Base-by-base conservation (phyloP, 305 asterid genomes). In the Caryopteris hybrid region DNA sequence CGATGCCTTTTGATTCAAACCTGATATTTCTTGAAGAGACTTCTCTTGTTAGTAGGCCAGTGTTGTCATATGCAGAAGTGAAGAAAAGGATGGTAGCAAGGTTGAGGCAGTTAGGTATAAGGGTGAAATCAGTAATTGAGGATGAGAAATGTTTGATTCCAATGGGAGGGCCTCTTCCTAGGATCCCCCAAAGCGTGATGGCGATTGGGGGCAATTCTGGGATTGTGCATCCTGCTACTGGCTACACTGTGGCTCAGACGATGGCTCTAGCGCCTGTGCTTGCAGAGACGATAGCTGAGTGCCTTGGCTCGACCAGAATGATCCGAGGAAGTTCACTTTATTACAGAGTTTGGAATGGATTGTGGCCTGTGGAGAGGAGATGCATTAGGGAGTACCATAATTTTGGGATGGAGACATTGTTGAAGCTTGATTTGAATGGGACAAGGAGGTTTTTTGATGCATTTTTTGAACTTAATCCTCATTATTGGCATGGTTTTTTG, bases 281-380 rank as follows among this genome's bases (percentile, higher is more conserved):
- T 0, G 95, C 96, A 0, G 84, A 64, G 74, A 76, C 72, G 17
- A 84, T 93, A 1, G 90, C 73, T 0, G 94, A 85, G 70, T 83
- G 96, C 76, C 92, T 93, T 51, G 99, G 99, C n/a, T 85, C 97
- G 9, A 84, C 88, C 4, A 78, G 96, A 38, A 88, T 85, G 97
- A 78, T 93, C 3, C 68, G 96, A 70, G 97, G 97, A 74, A 52
- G 73, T 7, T 82, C 74, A 13, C 75, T 90, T 31, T 52, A 74
- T 69, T 56, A 68, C 7, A 79, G 71, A 61, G 94, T 66, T 18
- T 93, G 96, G 97, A 77, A 90, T 61, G 89, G 85, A 0, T 48
- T 93, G 77, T 93, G 99, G 99, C 92, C 96, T 16, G 18, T 69
- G 39, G 94, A 85, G 83, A 85, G 80, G 80, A 79, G 87, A 64